A percentile compares a stretch with the other conserved stretches of the same genome.
Conservation (phyloP, 2,329 filamentous ascomycete species). For the Hyphodiscus sp. region DNA sequence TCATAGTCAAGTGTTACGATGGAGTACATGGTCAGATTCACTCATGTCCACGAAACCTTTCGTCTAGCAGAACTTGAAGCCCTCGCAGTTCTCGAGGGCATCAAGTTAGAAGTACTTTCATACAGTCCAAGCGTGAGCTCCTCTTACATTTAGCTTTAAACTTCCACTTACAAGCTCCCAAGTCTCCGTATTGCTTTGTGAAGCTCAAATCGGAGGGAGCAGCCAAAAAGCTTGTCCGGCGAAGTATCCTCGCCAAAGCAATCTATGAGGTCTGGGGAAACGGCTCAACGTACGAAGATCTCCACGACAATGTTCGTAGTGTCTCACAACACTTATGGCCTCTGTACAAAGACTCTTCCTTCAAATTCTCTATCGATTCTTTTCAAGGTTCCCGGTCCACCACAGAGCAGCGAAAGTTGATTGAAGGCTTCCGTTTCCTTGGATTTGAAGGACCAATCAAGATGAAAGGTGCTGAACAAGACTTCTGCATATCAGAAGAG, state of each 20-base stretch:
- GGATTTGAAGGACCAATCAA: conserved; percentile 70
- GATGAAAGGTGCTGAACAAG: conserved; percentile 66
- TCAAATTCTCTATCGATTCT: conserved; percentile 80
- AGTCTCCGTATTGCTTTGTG: conserved; percentile 86
- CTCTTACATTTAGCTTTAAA: conserved; percentile 3
- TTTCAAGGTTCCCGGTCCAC: conserved; percentile 67
- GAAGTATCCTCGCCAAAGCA: conserved; percentile 74
- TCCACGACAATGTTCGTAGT: conserved; percentile 59
- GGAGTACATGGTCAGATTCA: conserved; percentile 85
- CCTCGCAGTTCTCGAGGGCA: conserved; percentile 60
- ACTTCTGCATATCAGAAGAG: conserved; percentile 79
- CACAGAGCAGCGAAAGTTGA: conserved; percentile 61
- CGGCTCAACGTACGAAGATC: conserved; percentile 56
- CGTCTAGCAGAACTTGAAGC: conserved; percentile 77
- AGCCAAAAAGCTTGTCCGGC: conserved; percentile 60
- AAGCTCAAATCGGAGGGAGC: conserved; percentile 57
- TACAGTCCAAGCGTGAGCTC: conserved; percentile 67
- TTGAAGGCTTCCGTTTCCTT: conserved; percentile 76
- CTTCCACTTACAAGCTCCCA: conserved; percentile 15
- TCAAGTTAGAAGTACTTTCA: conserved; percentile 65
- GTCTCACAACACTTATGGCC: conserved; percentile 60
- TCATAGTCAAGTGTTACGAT: conserved; percentile 31
- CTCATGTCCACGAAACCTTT: conserved; percentile 87
- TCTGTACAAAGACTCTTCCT: conserved; percentile 57
- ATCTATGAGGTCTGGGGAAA: conserved; percentile 88